These are phyloP conservation scores for Syzygium syzygioides DNA, from an alignment of 441 rosid species.

Conservation along the genomic window DNA sequence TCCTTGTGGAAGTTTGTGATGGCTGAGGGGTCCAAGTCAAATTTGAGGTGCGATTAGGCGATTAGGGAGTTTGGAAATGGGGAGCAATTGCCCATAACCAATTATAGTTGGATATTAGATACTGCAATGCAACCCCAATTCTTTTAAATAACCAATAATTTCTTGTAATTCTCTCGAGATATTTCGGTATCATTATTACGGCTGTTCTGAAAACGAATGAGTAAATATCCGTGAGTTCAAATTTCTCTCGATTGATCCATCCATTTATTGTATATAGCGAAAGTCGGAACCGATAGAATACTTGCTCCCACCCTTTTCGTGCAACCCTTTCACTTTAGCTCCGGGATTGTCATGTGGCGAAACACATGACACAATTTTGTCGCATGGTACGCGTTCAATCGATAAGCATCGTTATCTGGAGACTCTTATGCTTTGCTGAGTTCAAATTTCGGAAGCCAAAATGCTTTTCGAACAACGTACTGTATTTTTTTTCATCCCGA, in stretches of 20 bases:
- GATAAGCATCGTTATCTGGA: too few species aligned
- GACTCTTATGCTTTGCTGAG: background rate
- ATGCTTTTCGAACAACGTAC: background rate
- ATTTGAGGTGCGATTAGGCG: background rate
- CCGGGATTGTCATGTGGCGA: too few species aligned
- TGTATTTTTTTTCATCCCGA: background rate
- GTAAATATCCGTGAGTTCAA: background rate
- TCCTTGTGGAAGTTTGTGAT: background rate
- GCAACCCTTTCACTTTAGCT: background rate
- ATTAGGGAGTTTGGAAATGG: background rate
- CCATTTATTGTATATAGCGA: background rate
- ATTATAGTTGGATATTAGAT: background rate
- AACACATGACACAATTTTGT: background rate
- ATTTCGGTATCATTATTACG: background rate
- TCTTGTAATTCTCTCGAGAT: background rate
- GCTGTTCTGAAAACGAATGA: background rate
- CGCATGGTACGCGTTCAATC: background rate
- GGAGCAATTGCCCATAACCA: background rate
- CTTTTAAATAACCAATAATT: background rate
- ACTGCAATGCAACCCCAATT: background rate
- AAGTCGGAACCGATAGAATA: background rate
- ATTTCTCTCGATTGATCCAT: background rate
- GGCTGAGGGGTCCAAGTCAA: background rate
- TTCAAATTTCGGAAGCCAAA: background rate
- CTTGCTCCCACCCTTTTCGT: too few species aligned